Evolutionary conservation across 116 monocot genomes (phyloP).

Genomic region (Papilionanthe hybrid): DNA sequence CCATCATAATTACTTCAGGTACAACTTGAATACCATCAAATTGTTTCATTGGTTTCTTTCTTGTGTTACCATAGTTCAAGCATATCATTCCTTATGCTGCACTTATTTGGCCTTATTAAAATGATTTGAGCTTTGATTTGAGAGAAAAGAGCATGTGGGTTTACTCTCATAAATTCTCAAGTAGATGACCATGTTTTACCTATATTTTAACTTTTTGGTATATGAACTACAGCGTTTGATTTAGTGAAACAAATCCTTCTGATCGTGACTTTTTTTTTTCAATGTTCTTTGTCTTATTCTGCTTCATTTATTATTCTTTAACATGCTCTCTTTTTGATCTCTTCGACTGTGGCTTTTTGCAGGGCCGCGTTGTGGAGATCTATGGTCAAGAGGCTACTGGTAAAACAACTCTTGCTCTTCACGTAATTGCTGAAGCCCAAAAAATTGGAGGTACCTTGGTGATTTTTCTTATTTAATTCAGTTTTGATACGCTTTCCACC

Average conservation of each 20-base stretch:
- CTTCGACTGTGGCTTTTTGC: constrained; percentile 8
- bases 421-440: constrained; percentile 96
- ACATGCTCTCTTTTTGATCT: neutral
- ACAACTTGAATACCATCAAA: neutral
- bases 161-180: too few species aligned
- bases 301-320: neutral
- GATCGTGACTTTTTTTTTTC: neutral
- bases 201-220: neutral
- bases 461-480: neutral
- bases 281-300: neutral
- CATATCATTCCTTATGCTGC: neutral
- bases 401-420: constrained; percentile 96
- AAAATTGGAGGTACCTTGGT: constrained; percentile 62
- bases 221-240: neutral
- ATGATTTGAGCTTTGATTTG: too few species aligned
- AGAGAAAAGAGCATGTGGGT: too few species aligned
- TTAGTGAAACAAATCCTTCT: neutral
- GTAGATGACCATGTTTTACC: too few species aligned
- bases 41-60: neutral
- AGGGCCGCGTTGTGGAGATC: constrained; percentile 94
- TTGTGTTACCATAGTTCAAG: neutral
- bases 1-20: neutral
- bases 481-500: neutral
- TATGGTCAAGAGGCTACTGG: constrained; percentile 99
- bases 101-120: neutral